phyloP scores from a whole-genome alignment of 2,329 filamentous ascomycete species.

The Talaromyces pinophilus region DNA sequence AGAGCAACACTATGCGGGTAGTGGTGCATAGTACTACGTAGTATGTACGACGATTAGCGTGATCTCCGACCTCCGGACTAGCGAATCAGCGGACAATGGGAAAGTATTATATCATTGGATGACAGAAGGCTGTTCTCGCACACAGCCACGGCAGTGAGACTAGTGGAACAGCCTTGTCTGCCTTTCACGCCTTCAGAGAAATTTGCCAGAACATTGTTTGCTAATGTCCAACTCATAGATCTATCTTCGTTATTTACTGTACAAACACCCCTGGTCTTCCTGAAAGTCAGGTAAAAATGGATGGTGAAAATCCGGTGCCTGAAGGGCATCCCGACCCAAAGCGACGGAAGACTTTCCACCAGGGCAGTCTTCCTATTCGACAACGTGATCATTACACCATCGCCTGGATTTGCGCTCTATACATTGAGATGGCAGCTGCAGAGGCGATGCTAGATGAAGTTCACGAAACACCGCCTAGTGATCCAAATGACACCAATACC shows the following conservation, averaged over 20 bases:
- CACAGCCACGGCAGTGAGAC: neutral
- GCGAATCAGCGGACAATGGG: neutral
- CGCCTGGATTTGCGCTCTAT: conserved; percentile 10
- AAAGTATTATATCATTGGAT: neutral
- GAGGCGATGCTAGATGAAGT: conserved; percentile 12
- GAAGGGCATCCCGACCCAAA: neutral
- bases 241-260: neutral
- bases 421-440: conserved; percentile 12
- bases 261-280: neutral
- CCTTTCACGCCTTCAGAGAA: neutral
- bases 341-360: neutral
- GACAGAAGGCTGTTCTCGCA: neutral
- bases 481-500: conserved; percentile 8
- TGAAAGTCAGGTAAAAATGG: neutral
- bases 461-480: neutral
- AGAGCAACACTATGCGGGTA: too few relatives aligned
- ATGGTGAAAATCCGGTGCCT: neutral
- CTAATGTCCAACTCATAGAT: neutral
- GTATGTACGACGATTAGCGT: neutral
- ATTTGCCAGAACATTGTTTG: too few relatives aligned
- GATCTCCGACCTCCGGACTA: neutral
- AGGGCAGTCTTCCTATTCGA: neutral
- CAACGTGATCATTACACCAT: conserved; percentile 19
- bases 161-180: neutral
- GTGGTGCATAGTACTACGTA: too few relatives aligned